Percentiles rank a stretch among this genome's conserved stretches.
These are phyloP conservation scores for Rhynchospora tenuis DNA, from an alignment of 176 grass and related monocot genomes.

Conservation along the genomic window DNA sequence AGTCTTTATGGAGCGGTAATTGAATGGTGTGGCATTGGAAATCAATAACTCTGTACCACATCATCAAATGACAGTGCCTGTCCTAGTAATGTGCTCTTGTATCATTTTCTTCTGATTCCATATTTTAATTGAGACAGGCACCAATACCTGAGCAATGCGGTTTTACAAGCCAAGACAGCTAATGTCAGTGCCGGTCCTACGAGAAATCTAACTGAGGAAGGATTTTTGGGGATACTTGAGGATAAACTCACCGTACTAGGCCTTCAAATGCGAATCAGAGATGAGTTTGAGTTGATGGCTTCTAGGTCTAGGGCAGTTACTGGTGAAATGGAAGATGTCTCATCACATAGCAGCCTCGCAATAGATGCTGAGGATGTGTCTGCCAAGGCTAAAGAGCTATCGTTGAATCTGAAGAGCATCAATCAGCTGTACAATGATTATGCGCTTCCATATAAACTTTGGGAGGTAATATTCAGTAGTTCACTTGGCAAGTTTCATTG, in stretches of 20 bases:
- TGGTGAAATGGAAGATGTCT: constrained; percentile 44
- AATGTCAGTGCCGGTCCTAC: constrained; percentile 38
- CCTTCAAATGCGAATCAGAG: constrained; percentile 94
- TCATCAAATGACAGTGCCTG: neutral
- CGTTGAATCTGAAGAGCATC: constrained; percentile 85
- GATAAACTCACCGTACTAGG: constrained; percentile 83
- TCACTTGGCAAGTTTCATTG: neutral
- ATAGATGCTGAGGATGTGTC: constrained; percentile 44
- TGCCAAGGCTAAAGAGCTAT: constrained; percentile 79
- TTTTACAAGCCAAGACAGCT: constrained; percentile 83
- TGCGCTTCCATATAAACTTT: constrained; percentile 83
- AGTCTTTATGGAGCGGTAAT: neutral
- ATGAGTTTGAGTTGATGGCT: constrained; percentile 60
- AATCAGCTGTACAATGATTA: constrained; percentile 94
- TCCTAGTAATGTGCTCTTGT: neutral
- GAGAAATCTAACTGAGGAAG: constrained; percentile 66
- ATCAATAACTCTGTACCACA: neutral
- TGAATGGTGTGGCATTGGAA: neutral
- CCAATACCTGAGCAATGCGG: constrained; percentile 86
- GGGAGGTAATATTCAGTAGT: constrained; percentile 67
- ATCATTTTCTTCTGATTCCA: neutral
- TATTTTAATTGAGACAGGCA: constrained; percentile 35
- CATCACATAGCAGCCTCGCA: constrained; percentile 38
- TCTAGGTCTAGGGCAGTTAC: constrained; percentile 34
- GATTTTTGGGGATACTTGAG: constrained; percentile 87